phyloP scores from a whole-genome alignment of 2,329 filamentous ascomycete species.

The Phialemoniopsis sp. region DNA sequence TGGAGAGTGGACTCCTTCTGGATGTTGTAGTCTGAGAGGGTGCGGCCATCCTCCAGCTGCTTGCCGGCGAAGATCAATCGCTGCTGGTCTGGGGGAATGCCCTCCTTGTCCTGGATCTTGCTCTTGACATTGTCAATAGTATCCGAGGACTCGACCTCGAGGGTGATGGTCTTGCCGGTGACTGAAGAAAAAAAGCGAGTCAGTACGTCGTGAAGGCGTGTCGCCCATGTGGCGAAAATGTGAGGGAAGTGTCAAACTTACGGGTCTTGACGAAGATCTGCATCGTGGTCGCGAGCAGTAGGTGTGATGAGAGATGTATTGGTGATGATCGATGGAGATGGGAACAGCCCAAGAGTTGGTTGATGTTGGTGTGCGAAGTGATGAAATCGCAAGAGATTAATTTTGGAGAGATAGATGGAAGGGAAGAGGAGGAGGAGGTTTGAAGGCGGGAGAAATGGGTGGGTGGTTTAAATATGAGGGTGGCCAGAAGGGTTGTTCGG shows the following conservation, averaged over 20 bases:
- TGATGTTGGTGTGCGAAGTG: constrained; percentile 12
- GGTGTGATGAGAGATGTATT: neutral
- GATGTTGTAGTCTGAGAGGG: constrained; percentile 52
- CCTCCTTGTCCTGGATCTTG: constrained; percentile 91
- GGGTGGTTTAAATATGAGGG: constrained; percentile 1
- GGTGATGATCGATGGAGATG: constrained; percentile 9
- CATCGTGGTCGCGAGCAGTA: constrained; percentile 53
- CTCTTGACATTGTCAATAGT: constrained; percentile 86
- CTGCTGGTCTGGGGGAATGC: constrained; percentile 81
- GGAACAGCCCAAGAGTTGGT: neutral
- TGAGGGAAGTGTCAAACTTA: constrained; percentile 46
- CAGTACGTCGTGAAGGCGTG: constrained; percentile 32
- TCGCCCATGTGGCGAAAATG: constrained; percentile 26
- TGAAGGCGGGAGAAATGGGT: constrained; percentile 6
- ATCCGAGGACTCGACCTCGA: constrained; percentile 73
- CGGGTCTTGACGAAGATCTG: constrained; percentile 98
- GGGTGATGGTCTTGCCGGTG: constrained; percentile 85
- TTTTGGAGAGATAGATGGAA: constrained; percentile 17
- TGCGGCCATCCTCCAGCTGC: constrained; percentile 45
- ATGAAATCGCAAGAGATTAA: constrained; percentile 13
- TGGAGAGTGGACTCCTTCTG: constrained; percentile 68
- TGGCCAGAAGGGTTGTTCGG: neutral
- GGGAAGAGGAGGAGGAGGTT: constrained; percentile 16
- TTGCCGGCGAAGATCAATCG: constrained; percentile 72
- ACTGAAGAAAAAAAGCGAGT: constrained; percentile 37